Percentiles rank a stretch among this genome's conserved stretches.
These are phyloP conservation scores for Aspergillus bridgeri DNA, from an alignment of 495 filamentous ascomycete species.

Conservation along the genomic window DNA sequence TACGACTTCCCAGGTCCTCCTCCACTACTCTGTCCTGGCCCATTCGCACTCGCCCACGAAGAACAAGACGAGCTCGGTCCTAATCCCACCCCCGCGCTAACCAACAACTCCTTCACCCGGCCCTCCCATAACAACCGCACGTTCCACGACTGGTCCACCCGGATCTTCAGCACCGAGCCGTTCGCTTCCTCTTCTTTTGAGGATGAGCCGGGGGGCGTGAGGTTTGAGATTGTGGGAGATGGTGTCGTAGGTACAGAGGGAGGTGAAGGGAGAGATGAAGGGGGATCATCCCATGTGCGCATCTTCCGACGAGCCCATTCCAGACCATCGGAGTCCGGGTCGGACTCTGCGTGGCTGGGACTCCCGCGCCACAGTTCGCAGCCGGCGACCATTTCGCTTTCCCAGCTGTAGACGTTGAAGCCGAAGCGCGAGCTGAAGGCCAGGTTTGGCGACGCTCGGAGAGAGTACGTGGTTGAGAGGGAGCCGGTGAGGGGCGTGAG, in stretches of 20 bases:
- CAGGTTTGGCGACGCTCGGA: constrained; percentile 75
- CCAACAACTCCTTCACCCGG: constrained; percentile 84
- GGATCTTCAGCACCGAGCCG: constrained; percentile 84
- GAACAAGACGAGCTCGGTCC: constrained; percentile 42
- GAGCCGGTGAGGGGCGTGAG: constrained; percentile 92
- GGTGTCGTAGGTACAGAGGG: constrained; percentile 7
- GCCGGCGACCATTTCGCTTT: constrained; percentile 86
- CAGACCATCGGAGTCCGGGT: constrained; percentile 33
- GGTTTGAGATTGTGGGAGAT: neutral
- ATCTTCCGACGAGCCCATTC: constrained; percentile 46
- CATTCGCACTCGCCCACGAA: constrained; percentile 22
- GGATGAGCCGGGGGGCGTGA: constrained; percentile 15
- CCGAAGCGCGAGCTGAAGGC: constrained; percentile 87
- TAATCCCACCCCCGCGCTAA: constrained; percentile 79
- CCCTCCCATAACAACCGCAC: constrained; percentile 93
- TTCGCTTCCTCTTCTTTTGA: constrained; percentile 57
- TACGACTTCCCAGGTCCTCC: constrained; percentile 61
- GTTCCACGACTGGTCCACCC: constrained; percentile 78
- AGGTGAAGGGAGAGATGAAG: constrained; percentile 21
- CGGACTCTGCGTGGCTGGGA: constrained; percentile 31
- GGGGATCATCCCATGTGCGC: constrained; percentile 26
- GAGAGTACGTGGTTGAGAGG: constrained; percentile 82
- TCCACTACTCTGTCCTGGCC: constrained; percentile 52
- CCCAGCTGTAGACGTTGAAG: constrained; percentile 98
- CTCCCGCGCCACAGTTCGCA: constrained; percentile 79